Evolutionary conservation across 83 land plant species (phyloP).

Genomic region (Thuja plicata): DNA sequence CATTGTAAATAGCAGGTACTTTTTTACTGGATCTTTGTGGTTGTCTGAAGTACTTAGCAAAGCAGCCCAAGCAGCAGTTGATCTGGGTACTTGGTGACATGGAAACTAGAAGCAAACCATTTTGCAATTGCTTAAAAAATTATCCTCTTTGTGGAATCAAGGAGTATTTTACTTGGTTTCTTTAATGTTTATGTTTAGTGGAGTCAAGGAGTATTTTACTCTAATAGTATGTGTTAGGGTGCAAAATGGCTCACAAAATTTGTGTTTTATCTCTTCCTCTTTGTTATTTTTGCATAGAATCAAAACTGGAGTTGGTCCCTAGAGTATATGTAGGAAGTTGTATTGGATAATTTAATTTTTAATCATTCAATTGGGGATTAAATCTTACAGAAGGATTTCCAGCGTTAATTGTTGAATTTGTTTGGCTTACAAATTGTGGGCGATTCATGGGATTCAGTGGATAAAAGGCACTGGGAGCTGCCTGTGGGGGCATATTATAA

Average conservation of each 20-base stretch:
- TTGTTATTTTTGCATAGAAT: not conserved
- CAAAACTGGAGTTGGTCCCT: not conserved
- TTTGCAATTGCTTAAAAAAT: not conserved
- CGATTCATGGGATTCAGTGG: not conserved
- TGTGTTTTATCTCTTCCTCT: not conserved
- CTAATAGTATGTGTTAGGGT: not conserved
- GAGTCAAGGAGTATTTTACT: not conserved
- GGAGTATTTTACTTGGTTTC: not conserved
- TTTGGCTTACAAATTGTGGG: not conserved
- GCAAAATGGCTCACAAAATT: not conserved
- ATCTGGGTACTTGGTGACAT: conserved; percentile 34
- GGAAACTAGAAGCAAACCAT: not conserved
- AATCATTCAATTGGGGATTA: not conserved
- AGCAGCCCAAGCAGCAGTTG: conserved; percentile 61
- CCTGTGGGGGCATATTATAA: not conserved
- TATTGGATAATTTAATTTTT: not conserved
- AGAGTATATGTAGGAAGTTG: not conserved
- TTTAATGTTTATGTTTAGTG: not conserved
- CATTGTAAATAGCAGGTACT: conserved; percentile 69
- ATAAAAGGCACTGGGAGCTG: not conserved
- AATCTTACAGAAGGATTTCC: not conserved
- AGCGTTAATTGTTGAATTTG: not conserved
- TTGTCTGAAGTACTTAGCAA: conserved; percentile 52
- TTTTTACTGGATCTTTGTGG: conserved; percentile 58
- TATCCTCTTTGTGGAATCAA: not conserved